A percentile compares a stretch with the other conserved stretches of the same genome.
Evolutionary conservation across 192 early-diverging fungal genomes (phyloP).

Genomic region (Dimargaris cristalligena): DNA sequence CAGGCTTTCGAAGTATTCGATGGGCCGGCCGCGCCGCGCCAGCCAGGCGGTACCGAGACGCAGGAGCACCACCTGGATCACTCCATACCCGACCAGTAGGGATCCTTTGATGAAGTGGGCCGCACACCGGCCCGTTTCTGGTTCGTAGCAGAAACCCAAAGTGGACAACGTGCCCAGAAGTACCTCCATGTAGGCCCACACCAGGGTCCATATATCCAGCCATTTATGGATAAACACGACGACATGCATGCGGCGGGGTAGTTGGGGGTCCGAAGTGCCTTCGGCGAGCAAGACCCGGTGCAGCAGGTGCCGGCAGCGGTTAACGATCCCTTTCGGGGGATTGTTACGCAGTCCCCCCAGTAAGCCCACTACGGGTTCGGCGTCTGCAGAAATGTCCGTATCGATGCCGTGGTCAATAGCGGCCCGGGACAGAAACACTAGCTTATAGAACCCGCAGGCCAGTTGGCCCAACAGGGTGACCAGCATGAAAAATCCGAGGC

Average conservation of each 20-base stretch:
- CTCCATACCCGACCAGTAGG: slow-evolving; percentile 9
- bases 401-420: too few species aligned
- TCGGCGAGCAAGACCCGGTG: neutral
- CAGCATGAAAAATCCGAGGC: slow-evolving; percentile 9
- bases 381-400: too few species aligned
- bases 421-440: neutral
- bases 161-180: slow-evolving; percentile 4
- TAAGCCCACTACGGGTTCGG: too few species aligned
- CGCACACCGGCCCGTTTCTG: slow-evolving; percentile 6
- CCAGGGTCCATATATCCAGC: neutral
- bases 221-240: neutral
- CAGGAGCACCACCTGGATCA: neutral
- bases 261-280: neutral
- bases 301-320: neutral
- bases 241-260: neutral
- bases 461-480: neutral
- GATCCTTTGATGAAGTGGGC: slow-evolving; percentile 11
- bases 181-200: slow-evolving; percentile 3
- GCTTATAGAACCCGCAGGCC: neutral
- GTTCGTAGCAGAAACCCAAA: slow-evolving; percentile 3
- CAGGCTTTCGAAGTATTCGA: slow-evolving; percentile 6
- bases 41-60: neutral
- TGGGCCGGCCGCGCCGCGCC: neutral
- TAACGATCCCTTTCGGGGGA: neutral
- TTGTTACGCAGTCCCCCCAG: neutral